These are phyloP conservation scores for Fusarium illudens DNA, from an alignment of 2,329 filamentous ascomycete species.

Conservation along the genomic window DNA sequence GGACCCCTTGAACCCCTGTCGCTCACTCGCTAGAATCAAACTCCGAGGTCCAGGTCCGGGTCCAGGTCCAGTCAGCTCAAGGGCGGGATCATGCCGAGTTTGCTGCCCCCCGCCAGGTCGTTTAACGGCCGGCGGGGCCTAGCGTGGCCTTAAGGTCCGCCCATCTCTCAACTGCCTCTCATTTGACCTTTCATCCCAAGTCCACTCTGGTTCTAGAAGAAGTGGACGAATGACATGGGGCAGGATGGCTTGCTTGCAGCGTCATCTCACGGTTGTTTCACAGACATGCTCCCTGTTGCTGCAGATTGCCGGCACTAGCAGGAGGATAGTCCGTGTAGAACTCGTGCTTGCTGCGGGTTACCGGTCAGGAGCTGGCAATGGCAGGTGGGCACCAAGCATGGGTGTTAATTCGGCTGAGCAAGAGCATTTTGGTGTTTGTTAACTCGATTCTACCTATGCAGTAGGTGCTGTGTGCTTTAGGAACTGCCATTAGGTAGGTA, in stretches of 20 bases:
- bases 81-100: slow-evolving; percentile 1
- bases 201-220: slow-evolving; percentile 8
- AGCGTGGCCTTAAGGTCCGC: slow-evolving; percentile 9
- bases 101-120: slow-evolving; percentile 4
- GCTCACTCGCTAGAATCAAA: slow-evolving; percentile 18
- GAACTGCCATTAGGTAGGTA: neutral
- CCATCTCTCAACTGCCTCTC: slow-evolving; percentile 7
- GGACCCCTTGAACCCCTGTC: slow-evolving; percentile 32
- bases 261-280: slow-evolving; percentile 16
- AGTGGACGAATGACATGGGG: slow-evolving; percentile 2
- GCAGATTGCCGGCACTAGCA: neutral
- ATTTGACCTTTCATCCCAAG: slow-evolving; percentile 18
- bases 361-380: neutral
- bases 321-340: neutral
- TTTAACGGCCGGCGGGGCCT: slow-evolving; percentile 20
- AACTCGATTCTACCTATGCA: neutral
- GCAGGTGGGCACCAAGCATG: neutral
- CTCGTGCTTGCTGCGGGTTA: neutral
- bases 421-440: neutral
- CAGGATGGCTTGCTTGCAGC: neutral
- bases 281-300: neutral
- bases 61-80: neutral
- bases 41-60: slow-evolving; percentile 7
- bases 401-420: neutral
- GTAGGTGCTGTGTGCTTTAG: neutral